Percentiles rank a stretch among this genome's conserved stretches.
Conservation (phyloP, 2,329 filamentous ascomycete genomes). For the Botrytis hyacinthi region DNA sequence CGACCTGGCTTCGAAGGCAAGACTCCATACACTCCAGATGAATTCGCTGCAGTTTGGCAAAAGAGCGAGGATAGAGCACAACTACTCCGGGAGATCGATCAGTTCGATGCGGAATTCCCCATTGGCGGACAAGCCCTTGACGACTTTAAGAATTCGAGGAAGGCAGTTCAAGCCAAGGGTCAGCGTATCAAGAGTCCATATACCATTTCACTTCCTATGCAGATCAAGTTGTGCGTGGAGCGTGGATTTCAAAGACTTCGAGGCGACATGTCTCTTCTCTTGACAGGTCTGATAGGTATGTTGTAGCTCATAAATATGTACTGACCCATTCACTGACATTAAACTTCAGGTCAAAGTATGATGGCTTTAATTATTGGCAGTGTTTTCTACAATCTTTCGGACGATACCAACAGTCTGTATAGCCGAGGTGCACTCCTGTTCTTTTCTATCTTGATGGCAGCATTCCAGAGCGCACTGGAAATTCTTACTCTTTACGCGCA, state of each 20-base stretch:
- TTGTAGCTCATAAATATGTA: background rate
- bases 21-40: slow-evolving; percentile 52
- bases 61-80: slow-evolving; percentile 46
- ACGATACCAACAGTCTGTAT: slow-evolving; percentile 57
- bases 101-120: slow-evolving; percentile 48
- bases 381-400: slow-evolving; percentile 61
- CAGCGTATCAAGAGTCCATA: slow-evolving; percentile 71
- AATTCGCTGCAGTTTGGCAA: slow-evolving; percentile 53
- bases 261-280: slow-evolving; percentile 70
- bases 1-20: slow-evolving; percentile 56
- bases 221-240: slow-evolving; percentile 75
- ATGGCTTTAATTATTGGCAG: slow-evolving; percentile 63
- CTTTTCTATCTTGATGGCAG: slow-evolving; percentile 66
- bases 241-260: slow-evolving; percentile 75
- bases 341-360: slow-evolving; percentile 34
- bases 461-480: slow-evolving; percentile 60
- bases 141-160: slow-evolving; percentile 45
- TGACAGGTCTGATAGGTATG: slow-evolving; percentile 43
- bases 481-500: slow-evolving; percentile 85
- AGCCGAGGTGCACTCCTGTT: slow-evolving; percentile 62
- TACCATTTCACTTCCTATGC: slow-evolving; percentile 74
- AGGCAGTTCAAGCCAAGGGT: slow-evolving; percentile 32
- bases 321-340: background rate
- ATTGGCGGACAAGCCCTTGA: slow-evolving; percentile 36
- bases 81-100: slow-evolving; percentile 49